Base-by-base conservation (phyloP, 371 early-diverging fungal genomes). In the Circinella umbellata region DNA sequence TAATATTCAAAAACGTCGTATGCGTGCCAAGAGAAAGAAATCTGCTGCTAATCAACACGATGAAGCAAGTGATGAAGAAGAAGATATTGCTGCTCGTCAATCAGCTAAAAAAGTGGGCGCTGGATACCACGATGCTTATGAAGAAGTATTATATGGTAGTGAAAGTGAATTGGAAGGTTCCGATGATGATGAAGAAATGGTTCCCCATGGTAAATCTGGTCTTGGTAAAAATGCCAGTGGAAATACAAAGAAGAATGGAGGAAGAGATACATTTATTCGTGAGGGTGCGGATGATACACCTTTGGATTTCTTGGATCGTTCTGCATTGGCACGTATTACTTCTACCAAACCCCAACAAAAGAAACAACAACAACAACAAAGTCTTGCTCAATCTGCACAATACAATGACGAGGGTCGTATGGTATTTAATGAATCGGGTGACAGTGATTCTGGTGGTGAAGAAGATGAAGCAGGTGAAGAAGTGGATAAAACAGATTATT, bases 1-100 rank as follows among this genome's bases (percentile, higher is more conserved):
- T 71, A 99, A 98, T 76, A 98, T 99, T 80, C 90, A 93, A 67
- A 97, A 97, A 81, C 89, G 95, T 63, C 89, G 94, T 66, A 89
- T 95, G 76, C 87, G 96, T 61, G 86, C 93, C 60, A 94, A 97
- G 89, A 90, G 93, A 67, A 80, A 81, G 74, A 94, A 91, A 86
- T 86, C 87, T 42, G 72, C 66, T 7, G 77, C 73, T 27, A 71
- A 68, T 20, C 65, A 51, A 13, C 66, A 70, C 10, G 82, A 77
- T 8, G 73, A 75, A 57, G 87, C 87, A 4, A 82, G 73, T 38
- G 86, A 85, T 3, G 85, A 86, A 8, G 89, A 85, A n/a, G 78
- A 77, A 11, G 86, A 80, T 0, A 73, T 71, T 47, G 76, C 71
- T 7, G 69, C 72, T 47, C 79, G 85, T 72, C 42, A 73, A 63